Conservation (phyloP, 805 yeast species). For the Yamadazyma akitaensis region DNA sequence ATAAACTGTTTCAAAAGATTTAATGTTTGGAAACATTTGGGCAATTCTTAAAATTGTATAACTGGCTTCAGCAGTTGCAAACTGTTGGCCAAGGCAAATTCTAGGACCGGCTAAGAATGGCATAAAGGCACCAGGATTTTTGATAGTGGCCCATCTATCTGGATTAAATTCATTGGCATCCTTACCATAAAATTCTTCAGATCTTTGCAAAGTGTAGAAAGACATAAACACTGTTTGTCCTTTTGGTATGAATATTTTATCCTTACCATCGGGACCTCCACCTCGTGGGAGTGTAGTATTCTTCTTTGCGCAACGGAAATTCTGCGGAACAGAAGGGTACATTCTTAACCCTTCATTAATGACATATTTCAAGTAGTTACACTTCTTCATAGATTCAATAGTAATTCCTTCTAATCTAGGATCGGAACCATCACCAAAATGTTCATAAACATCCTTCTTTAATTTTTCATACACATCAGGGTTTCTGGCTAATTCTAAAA, state of each 20-base stretch:
- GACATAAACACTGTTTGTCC: slow-evolving; percentile 43
- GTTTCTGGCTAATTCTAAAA: slow-evolving; percentile 31
- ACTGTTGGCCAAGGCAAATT: slow-evolving; percentile 56
- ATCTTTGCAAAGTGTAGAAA: slow-evolving; percentile 45
- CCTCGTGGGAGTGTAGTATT: slow-evolving; percentile 30
- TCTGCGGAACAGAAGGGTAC: slow-evolving; percentile 34
- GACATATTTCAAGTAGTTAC: slow-evolving; percentile 29
- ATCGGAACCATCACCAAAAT: slow-evolving; percentile 25
- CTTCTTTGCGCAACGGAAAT: slow-evolving; percentile 29
- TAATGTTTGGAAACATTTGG: slow-evolving; percentile 23
- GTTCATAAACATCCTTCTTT: slow-evolving; percentile 22
- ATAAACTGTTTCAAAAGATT: slow-evolving; percentile 19
- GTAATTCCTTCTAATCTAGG: slow-evolving; percentile 21
- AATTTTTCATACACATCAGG: slow-evolving; percentile 28
- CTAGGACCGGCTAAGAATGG: slow-evolving; percentile 59
- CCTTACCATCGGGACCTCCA: slow-evolving; percentile 27
- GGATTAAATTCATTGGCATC: slow-evolving; percentile 47
- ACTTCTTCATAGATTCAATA: slow-evolving; percentile 31
- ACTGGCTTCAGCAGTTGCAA: slow-evolving; percentile 54
- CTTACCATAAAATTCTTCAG: slow-evolving; percentile 38
- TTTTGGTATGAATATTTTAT: slow-evolving; percentile 35
- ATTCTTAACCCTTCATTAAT: slow-evolving; percentile 31
- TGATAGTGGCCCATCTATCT: slow-evolving; percentile 45
- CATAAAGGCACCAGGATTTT: slow-evolving; percentile 46
- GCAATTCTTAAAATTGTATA: slow-evolving; percentile 39